Evolutionary conservation across 139 green algal genomes (phyloP).

Genomic region (Zygnema circumcarinatum): DNA sequence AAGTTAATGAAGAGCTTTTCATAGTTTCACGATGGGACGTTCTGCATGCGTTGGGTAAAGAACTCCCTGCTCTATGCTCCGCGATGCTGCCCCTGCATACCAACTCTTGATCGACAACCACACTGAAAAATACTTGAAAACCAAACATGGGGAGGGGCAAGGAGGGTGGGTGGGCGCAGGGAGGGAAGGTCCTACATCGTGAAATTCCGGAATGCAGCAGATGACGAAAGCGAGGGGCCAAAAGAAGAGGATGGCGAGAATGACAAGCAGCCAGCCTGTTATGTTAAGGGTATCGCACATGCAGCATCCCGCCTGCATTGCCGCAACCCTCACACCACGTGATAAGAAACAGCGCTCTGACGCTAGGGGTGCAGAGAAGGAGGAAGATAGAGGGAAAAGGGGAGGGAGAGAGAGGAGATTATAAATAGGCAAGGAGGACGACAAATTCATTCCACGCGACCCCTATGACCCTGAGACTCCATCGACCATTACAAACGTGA

Average conservation of each 20-base stretch:
- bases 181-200: background rate
- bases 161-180: background rate
- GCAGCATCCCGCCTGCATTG: background rate
- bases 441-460: background rate
- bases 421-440: background rate
- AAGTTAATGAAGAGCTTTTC: background rate
- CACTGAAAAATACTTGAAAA: background rate
- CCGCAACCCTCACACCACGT: background rate
- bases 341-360: no score
- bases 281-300: background rate
- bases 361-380: no score
- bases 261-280: slow-evolving; percentile 4
- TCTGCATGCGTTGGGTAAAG: background rate
- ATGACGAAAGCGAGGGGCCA: slow-evolving; percentile 6
- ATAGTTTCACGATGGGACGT: background rate
- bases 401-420: no score
- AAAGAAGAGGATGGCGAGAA: background rate
- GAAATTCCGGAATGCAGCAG: background rate
- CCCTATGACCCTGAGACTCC: no score
- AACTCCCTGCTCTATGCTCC: background rate
- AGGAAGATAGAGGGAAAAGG: no score
- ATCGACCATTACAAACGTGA: no score
- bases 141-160: background rate
- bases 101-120: background rate
- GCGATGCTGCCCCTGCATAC: background rate